Conservation (phyloP, 306 rosid species). For the Rosa persica region DNA sequence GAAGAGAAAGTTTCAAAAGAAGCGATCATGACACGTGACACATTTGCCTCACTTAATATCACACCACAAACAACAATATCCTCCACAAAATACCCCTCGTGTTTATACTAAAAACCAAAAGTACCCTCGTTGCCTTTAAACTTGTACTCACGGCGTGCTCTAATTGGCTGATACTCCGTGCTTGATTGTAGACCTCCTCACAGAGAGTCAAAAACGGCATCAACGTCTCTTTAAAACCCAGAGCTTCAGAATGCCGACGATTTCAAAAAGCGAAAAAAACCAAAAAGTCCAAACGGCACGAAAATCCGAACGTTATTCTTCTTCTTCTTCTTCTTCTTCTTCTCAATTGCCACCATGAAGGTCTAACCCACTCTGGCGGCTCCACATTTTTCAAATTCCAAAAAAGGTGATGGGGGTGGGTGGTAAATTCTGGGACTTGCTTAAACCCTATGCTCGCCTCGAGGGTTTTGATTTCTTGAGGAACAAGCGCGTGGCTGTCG, state of each 20-base stretch:
- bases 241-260: neutral
- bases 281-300: neutral
- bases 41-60: no score
- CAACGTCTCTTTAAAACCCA: neutral
- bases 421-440: slow-evolving; percentile 84
- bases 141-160: neutral
- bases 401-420: slow-evolving; percentile 64
- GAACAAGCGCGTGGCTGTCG: slow-evolving; percentile 93
- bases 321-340: neutral
- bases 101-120: neutral
- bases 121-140: neutral
- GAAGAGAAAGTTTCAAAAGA: no score
- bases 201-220: neutral
- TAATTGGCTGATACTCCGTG: neutral
- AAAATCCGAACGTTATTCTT: neutral
- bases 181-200: no score
- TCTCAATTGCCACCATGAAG: neutral
- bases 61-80: no score
- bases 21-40: no score
- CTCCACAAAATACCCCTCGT: neutral
- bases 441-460: slow-evolving; percentile 66
- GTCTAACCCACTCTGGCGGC: neutral
- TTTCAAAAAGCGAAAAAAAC: neutral
- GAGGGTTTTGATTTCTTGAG: slow-evolving; percentile 88
- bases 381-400: slow-evolving; percentile 7